Conservation (phyloP, 148 eudicot species). For the Cornus suecica region DNA sequence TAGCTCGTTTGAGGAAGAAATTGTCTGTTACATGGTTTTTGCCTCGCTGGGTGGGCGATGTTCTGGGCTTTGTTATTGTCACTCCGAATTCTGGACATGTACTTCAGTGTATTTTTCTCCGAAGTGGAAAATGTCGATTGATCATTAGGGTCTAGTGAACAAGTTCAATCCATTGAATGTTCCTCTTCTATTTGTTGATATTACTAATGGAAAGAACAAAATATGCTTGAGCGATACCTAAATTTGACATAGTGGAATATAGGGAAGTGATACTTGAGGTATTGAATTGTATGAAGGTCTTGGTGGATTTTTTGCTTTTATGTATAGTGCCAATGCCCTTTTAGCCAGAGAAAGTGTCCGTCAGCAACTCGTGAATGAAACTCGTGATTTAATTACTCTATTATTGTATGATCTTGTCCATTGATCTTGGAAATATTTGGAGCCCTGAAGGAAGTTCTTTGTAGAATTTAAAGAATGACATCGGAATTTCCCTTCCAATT, state of each 20-base stretch:
- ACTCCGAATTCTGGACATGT: background rate
- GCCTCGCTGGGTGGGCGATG: background rate
- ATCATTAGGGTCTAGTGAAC: background rate
- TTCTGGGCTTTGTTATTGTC: slow-evolving; percentile 3
- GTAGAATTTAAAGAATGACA: background rate
- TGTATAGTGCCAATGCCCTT: too few relatives aligned
- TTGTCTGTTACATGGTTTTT: background rate
- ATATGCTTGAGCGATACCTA: slow-evolving; percentile 1
- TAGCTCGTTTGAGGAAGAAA: background rate
- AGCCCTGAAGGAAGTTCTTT: slow-evolving; percentile 2
- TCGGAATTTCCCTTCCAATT: background rate
- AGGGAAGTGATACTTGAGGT: background rate
- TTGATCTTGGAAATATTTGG: background rate
- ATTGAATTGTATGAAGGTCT: too few relatives aligned
- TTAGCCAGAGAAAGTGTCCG: too few relatives aligned
- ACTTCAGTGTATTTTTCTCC: background rate
- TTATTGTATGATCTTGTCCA: background rate
- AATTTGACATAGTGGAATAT: background rate
- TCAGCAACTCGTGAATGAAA: background rate
- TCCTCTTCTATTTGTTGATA: too few relatives aligned
- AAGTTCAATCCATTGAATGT: background rate
- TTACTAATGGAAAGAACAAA: background rate
- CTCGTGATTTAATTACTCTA: background rate
- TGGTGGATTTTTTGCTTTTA: too few relatives aligned
- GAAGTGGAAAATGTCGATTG: background rate